Evolutionary conservation across 345 rosid species (phyloP).

Genomic region (Aquilaria yunnanensis): DNA sequence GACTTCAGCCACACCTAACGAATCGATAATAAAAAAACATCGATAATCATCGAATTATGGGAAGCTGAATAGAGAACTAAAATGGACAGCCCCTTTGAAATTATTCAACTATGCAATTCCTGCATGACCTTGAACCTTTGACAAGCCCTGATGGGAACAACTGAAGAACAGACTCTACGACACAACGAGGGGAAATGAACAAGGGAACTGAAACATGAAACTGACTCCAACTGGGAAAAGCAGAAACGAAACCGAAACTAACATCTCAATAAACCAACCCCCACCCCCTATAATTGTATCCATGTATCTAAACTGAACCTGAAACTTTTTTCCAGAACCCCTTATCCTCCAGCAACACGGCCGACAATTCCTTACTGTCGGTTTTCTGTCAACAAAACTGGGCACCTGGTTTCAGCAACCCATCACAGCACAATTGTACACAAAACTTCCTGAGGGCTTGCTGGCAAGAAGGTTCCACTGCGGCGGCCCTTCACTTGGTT

Average conservation of each 20-base stretch:
- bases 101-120: constrained; percentile 29
- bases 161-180: constrained; percentile 8
- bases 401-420: constrained; percentile 46
- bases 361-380: constrained; percentile 10
- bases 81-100: constrained; percentile 14
- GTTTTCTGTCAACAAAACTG: constrained; percentile 15
- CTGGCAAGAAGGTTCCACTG: constrained; percentile 57
- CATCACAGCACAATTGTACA: constrained; percentile 80
- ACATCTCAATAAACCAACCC: constrained; percentile 7
- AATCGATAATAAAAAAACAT: too few species aligned
- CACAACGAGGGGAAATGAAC: not conserved
- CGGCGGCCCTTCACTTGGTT: constrained; percentile 47
- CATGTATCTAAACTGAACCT: constrained; percentile 23
- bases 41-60: too few species aligned
- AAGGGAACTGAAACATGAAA: not conserved
- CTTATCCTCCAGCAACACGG: constrained; percentile 17
- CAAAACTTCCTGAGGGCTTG: constrained; percentile 48
- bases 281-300: constrained; percentile 12
- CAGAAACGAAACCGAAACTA: constrained; percentile 9
- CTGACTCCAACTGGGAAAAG: constrained; percentile 5
- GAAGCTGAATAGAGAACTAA: not conserved
- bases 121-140: constrained; percentile 22
- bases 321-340: constrained; percentile 19
- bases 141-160: constrained; percentile 15
- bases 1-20: too few species aligned